Conservation (phyloP, 176 grass and related monocot genomes). For the Lolium rigidum region DNA sequence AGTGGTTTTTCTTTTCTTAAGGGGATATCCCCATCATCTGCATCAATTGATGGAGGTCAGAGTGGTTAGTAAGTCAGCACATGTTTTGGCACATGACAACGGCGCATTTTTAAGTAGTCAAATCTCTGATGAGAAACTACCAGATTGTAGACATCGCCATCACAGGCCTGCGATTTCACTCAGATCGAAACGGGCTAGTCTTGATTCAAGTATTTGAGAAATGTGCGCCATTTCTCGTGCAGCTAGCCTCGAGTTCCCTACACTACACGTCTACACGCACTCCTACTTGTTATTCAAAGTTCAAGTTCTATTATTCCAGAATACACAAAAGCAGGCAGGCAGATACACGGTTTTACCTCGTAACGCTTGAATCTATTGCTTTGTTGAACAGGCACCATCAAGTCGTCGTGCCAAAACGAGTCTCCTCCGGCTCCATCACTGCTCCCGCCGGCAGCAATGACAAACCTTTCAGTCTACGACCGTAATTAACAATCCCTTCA, state of each 20-base stretch:
- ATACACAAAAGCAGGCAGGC: too few relatives aligned
- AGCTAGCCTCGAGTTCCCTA: too few relatives aligned
- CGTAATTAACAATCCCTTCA: conserved; percentile 19
- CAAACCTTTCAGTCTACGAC: conserved; percentile 24
- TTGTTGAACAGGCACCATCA: conserved; percentile 54
- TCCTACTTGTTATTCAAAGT: background rate
- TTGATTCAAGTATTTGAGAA: background rate
- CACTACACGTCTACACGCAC: too few relatives aligned
- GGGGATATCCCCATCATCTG: too few relatives aligned
- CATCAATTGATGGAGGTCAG: too few relatives aligned
- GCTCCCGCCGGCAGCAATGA: background rate
- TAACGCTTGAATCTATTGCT: background rate
- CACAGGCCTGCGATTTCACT: background rate
- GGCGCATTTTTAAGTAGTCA: too few relatives aligned
- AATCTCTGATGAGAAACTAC: too few relatives aligned
- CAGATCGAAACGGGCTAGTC: background rate
- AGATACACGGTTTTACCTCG: too few relatives aligned
- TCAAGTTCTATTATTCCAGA: background rate
- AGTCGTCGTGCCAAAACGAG: conserved; percentile 40
- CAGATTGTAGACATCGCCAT: too few relatives aligned
- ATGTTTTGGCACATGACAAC: too few relatives aligned
- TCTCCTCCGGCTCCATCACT: conserved; percentile 3
- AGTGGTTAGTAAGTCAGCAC: too few relatives aligned
- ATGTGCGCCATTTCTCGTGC: background rate
- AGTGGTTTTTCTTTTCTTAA: too few relatives aligned